These are phyloP conservation scores for Camelina neglecta DNA, from an alignment of 345 rosid species.

Conservation along the genomic window DNA sequence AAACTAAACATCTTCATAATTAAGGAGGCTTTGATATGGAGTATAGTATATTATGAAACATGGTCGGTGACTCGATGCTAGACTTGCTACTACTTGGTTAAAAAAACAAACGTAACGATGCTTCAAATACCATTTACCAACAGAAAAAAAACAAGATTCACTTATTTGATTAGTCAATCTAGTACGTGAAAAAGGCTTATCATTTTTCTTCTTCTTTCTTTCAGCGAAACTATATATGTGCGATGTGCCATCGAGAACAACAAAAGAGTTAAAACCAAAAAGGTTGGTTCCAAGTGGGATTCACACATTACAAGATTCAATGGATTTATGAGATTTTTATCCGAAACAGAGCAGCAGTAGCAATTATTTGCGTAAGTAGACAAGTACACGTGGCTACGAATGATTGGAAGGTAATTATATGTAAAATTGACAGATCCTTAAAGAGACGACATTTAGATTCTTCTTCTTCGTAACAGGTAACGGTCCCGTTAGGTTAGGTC, in stretches of 20 bases:
- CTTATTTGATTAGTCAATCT: background rate
- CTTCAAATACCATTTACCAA: background rate
- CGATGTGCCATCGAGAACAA: background rate
- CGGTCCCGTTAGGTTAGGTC: conserved; percentile 38
- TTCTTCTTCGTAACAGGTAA: conserved; percentile 26
- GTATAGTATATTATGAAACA: background rate
- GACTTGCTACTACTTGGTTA: background rate
- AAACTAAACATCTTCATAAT: background rate
- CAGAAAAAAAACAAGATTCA: background rate
- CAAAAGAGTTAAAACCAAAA: background rate
- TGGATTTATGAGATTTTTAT: conserved; percentile 34
- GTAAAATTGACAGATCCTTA: conserved; percentile 44
- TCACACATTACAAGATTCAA: conserved; percentile 42
- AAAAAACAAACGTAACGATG: background rate
- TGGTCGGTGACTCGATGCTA: conserved; percentile 25
- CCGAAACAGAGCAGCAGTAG: conserved; percentile 32
- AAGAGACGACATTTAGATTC: conserved; percentile 26
- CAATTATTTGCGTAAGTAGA: conserved; percentile 36
- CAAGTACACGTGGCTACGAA: conserved; percentile 28
- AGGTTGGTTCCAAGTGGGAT: conserved; percentile 37
- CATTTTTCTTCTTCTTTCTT: too few relatives aligned
- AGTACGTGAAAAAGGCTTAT: background rate
- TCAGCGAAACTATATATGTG: background rate
- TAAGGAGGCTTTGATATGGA: background rate
- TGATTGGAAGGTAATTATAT: conserved; percentile 21